A percentile compares a stretch with the other conserved stretches of the same genome.
phyloP scores from a whole-genome alignment of 2,329 filamentous ascomycete species.

The Neopestalotiopsis sp. region DNA sequence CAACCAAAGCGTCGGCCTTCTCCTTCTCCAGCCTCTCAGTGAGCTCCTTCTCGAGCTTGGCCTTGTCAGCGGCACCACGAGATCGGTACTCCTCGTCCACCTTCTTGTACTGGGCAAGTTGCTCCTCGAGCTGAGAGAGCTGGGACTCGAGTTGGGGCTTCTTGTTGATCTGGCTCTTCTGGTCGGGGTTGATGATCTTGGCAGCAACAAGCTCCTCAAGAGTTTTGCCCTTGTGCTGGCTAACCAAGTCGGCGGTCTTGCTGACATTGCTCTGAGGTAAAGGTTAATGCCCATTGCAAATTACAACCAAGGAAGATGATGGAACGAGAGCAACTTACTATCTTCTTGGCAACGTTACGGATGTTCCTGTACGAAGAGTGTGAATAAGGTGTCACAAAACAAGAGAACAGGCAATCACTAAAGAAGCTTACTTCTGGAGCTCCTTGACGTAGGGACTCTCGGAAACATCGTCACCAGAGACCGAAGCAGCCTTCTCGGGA shows the following conservation, averaged over 20 bases:
- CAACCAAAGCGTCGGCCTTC: conserved; percentile 58
- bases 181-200: conserved; percentile 81
- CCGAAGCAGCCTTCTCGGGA: conserved; percentile 54
- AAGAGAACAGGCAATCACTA: conserved; percentile 11
- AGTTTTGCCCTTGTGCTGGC: conserved; percentile 71
- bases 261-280: conserved; percentile 65
- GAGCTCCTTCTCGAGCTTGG: conserved; percentile 63
- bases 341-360: conserved; percentile 92
- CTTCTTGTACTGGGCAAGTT: conserved; percentile 76
- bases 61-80: conserved; percentile 62
- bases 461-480: conserved; percentile 57
- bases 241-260: conserved; percentile 74
- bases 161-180: conserved; percentile 78
- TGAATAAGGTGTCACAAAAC: neutral
- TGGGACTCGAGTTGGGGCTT: conserved; percentile 75
- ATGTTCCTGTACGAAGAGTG: conserved; percentile 68
- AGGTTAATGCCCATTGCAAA: neutral
- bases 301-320: neutral
- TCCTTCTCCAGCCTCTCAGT: conserved; percentile 58
- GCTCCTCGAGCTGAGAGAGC: conserved; percentile 74
- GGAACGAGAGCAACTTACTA: conserved; percentile 63
- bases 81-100: conserved; percentile 74
- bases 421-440: conserved; percentile 77
- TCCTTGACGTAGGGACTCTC: conserved; percentile 88
- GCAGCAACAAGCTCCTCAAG: conserved; percentile 75